Base-by-base conservation (phyloP, 352 stramenopile genomes). In the Vaucheria bursata region DNA sequence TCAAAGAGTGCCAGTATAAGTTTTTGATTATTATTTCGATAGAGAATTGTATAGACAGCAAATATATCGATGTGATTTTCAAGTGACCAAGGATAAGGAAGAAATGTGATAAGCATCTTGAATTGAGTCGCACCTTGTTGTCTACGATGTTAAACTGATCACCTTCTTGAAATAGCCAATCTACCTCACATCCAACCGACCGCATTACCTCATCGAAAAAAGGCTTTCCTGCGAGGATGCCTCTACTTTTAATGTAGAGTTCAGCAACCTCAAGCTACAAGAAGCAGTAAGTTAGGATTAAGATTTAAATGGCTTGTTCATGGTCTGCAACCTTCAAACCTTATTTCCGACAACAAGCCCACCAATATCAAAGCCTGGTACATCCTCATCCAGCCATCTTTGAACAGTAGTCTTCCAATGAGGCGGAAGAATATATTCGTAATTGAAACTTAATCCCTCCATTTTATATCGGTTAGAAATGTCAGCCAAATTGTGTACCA, bases 141-240 rank as follows among this genome's bases (percentile, higher is more conserved):
- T 39, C 68, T 29, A 68, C 40, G 25, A 37, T 32, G 65, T 79
- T 66, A 34, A 82, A 79, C 12, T 38, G 35, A 1, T 71, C 70
- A 18, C 77, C 77, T 36, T 82, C 77, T 39, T 31, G 37, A 40
- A 79, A 72, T 29, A 73, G 25, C 77, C 77, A 82, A 0, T 82
- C 77, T 66, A 82, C 77, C 77, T 86, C 84, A 85, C 94, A 98
- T 64, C 88, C 89, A 32, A 98, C 83, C 8, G 89, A 82, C 52
- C 88, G 84, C 84, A 98, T 98, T 29, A 98, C 92, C 65, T 92
- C 89, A 80, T 93, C 74, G 82, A 98, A 97, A 86, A 99, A 99
- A 0, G 94, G 94, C 67, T 94, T 89, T 40, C 95, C 95, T 0
- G 94, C 93, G 29, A 99, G 87, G 0, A 98, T 85, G 53, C 95